Conservation (phyloP, 2,329 filamentous ascomycete genomes). For the Lasiodiplodia hormozganensis region DNA sequence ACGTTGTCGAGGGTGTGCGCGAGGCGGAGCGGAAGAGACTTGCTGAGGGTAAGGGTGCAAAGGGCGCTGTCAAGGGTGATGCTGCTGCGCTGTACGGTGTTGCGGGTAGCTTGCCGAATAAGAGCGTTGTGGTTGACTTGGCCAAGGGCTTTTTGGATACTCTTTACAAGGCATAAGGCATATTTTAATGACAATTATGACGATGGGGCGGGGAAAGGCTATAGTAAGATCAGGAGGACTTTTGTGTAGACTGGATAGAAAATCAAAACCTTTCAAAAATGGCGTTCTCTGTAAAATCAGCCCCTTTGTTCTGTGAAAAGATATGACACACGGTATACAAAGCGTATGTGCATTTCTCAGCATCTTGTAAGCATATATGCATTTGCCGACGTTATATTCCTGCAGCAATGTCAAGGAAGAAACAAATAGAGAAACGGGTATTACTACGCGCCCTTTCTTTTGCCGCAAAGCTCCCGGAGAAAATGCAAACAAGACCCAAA, state of each 20-base stretch:
- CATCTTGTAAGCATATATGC: background rate
- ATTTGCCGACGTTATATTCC: background rate
- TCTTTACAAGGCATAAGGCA: constrained; percentile 77
- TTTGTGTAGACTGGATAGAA: background rate
- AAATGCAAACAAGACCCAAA: background rate
- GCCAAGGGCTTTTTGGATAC: constrained; percentile 92
- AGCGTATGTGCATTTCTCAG: background rate
- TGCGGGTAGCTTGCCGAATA: constrained; percentile 92
- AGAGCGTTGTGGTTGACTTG: constrained; percentile 89
- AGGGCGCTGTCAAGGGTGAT: constrained; percentile 71
- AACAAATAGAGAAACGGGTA: background rate
- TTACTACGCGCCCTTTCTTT: background rate
- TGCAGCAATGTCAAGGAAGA: background rate
- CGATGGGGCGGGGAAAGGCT: background rate
- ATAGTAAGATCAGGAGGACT: background rate
- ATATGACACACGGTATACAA: background rate
- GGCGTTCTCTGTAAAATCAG: background rate
- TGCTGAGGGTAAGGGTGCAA: constrained; percentile 70
- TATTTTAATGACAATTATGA: background rate
- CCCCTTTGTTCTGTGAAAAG: background rate
- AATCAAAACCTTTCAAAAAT: background rate
- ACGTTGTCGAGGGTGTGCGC: constrained; percentile 71
- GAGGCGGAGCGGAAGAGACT: constrained; percentile 79
- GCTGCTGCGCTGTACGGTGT: constrained; percentile 92
- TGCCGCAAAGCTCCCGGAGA: background rate